Conservation (phyloP, 768 basidiomycete genomes). For the Leucosporidium creatinivorum region DNA sequence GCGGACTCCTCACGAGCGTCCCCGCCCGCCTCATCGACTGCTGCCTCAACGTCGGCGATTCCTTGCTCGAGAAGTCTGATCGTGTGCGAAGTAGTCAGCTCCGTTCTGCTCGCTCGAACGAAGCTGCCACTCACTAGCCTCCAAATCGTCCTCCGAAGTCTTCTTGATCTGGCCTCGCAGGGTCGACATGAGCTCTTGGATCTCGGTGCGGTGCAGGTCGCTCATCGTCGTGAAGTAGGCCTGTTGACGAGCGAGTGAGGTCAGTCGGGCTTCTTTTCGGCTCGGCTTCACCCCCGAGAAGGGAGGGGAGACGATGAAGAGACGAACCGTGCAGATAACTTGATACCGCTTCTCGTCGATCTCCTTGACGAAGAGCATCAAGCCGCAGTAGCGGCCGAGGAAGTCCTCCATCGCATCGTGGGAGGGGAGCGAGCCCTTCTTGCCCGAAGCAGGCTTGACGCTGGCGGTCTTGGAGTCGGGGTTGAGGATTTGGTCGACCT, state of each 20-base stretch:
- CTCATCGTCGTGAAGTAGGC: constrained; percentile 83
- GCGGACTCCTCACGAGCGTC: constrained; percentile 71
- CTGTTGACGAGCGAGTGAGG: constrained; percentile 45
- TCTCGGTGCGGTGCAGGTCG: constrained; percentile 70
- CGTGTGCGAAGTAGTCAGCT: too few species aligned
- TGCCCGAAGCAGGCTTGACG: constrained; percentile 1
- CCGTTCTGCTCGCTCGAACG: background rate
- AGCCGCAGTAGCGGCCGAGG: constrained; percentile 76
- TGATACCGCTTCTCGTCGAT: constrained; percentile 87
- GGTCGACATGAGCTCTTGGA: constrained; percentile 60
- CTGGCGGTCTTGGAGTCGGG: constrained; percentile 5
- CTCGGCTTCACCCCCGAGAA: too few species aligned
- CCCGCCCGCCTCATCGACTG: constrained; percentile 66
- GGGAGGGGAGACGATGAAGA: background rate
- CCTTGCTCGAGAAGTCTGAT: constrained; percentile 14
- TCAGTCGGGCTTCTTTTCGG: too few species aligned
- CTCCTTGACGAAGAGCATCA: constrained; percentile 89
- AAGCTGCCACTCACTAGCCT: constrained; percentile 52
- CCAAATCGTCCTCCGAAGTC: constrained; percentile 62
- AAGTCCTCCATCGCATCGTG: constrained; percentile 73
- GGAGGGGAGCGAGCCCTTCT: constrained; percentile 40
- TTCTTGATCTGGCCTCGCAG: constrained; percentile 60
- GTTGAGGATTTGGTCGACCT: constrained; percentile 43
- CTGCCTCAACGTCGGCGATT: constrained; percentile 28
- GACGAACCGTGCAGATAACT: constrained; percentile 76